Evolutionary conservation across 2,329 filamentous ascomycete genomes (phyloP).

Genomic region (Zymoseptoria brevis): DNA sequence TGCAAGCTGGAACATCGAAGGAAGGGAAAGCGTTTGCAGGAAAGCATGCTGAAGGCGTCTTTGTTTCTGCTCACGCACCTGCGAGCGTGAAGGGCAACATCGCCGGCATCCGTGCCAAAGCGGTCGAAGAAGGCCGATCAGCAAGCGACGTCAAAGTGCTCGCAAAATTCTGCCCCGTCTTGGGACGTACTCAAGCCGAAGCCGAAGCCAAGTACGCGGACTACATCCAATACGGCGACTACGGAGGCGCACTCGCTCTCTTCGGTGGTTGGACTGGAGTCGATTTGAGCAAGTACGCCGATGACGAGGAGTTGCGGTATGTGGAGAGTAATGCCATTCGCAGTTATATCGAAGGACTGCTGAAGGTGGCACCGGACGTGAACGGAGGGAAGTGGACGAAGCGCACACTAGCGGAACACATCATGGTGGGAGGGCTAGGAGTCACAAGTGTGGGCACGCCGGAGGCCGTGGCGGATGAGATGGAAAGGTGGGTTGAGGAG

Average conservation of each 20-base stretch:
- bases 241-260: constrained; percentile 60
- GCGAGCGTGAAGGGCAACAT: constrained; percentile 54
- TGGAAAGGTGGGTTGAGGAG: constrained; percentile 60
- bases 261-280: constrained; percentile 71
- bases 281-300: constrained; percentile 51
- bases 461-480: constrained; percentile 55
- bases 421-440: constrained; percentile 60
- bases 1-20: constrained; percentile 62
- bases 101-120: constrained; percentile 53
- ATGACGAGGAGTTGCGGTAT: constrained; percentile 55
- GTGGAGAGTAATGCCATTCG: constrained; percentile 56
- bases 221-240: constrained; percentile 52
- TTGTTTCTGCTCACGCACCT: constrained; percentile 59
- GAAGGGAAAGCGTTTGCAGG: constrained; percentile 60
- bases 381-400: constrained; percentile 60
- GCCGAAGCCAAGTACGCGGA: constrained; percentile 57
- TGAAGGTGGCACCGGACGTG: constrained; percentile 50
- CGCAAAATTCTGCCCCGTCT: constrained; percentile 56
- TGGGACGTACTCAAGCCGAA: constrained; percentile 59
- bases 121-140: constrained; percentile 49
- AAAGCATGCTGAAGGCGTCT: constrained; percentile 64
- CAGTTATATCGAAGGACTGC: constrained; percentile 48
- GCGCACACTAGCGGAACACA: constrained; percentile 58
- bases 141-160: constrained; percentile 58
- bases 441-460: constrained; percentile 58